A percentile compares a stretch with the other conserved stretches of the same genome.
phyloP scores from a whole-genome alignment of 768 basidiomycete genomes.

The Hysterangium stoloniferum region DNA sequence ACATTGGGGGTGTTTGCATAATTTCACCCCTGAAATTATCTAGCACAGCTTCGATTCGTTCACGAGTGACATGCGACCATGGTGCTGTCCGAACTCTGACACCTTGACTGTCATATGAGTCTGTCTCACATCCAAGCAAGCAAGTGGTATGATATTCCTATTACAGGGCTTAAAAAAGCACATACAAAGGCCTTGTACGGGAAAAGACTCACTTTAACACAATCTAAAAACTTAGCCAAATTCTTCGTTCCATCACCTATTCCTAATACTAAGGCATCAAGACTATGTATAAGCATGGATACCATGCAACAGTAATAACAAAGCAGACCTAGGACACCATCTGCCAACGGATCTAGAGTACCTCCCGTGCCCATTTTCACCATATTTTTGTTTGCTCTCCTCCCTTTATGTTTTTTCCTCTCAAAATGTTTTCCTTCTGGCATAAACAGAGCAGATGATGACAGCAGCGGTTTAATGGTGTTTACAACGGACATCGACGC shows the following conservation, averaged over 20 bases:
- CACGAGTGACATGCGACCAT: constrained; percentile 78
- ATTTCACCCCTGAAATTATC: constrained; percentile 80
- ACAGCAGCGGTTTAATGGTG: constrained; percentile 72
- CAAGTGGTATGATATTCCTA: constrained; percentile 92
- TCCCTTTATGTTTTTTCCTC: constrained; percentile 36
- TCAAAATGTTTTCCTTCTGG: constrained; percentile 34
- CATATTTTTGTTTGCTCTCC: constrained; percentile 13
- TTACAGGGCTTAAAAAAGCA: background rate
- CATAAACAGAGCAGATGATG: constrained; percentile 70
- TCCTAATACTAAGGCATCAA: constrained; percentile 60
- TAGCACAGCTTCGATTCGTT: constrained; percentile 62
- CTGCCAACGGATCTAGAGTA: constrained; percentile 92
- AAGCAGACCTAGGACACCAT: constrained; percentile 79
- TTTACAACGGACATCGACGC: constrained; percentile 90
- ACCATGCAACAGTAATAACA: constrained; percentile 7
- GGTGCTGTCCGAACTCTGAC: constrained; percentile 66
- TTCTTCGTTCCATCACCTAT: constrained; percentile 87
- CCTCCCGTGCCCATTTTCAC: constrained; percentile 91
- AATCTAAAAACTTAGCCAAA: constrained; percentile 74
- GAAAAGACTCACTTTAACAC: constrained; percentile 79
- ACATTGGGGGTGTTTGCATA: constrained; percentile 90
- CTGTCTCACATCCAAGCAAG: constrained; percentile 89
- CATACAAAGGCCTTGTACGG: too few relatives aligned
- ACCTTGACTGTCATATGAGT: constrained; percentile 90
- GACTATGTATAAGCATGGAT: background rate